A percentile compares a stretch with the other conserved stretches of the same genome.
phyloP scores from a whole-genome alignment of 139 green algal species.

The Coccomyxa sp. region DNA sequence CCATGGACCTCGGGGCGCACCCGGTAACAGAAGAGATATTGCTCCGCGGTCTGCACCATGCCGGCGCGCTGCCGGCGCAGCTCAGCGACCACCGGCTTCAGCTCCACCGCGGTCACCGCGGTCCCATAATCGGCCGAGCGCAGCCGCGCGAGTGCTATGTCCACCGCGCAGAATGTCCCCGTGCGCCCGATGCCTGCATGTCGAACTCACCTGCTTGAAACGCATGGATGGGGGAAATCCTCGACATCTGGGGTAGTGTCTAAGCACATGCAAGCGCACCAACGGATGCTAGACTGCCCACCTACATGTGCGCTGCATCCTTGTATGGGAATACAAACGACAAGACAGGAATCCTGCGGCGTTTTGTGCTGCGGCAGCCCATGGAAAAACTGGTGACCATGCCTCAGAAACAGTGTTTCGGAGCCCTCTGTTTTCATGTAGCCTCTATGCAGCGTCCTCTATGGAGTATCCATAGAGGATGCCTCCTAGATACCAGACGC shows the following conservation, averaged over 20 bases:
- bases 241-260: background rate
- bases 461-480: too few relatives aligned
- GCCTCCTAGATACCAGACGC: too few relatives aligned
- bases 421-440: too few relatives aligned
- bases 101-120: slow-evolving; percentile 1
- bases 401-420: too few relatives aligned
- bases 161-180: slow-evolving; percentile 78
- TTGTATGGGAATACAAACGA: background rate
- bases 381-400: too few relatives aligned
- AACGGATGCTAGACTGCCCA: background rate
- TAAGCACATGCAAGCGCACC: background rate
- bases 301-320: background rate
- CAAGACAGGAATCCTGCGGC: background rate
- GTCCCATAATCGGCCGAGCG: slow-evolving; percentile 15
- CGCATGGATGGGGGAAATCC: background rate
- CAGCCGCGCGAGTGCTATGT: slow-evolving; percentile 66
- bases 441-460: too few relatives aligned
- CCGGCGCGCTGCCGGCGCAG: slow-evolving; percentile 71
- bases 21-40: too few relatives aligned
- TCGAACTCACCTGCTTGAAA: background rate
- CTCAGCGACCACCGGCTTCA: slow-evolving; percentile 54
- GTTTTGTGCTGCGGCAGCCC: too few relatives aligned
- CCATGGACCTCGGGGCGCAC: too few relatives aligned
- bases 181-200: slow-evolving; percentile 80
- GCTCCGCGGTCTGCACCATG: slow-evolving; percentile 85